Percentiles rank a stretch among this genome's conserved stretches.
phyloP scores from a whole-genome alignment of 202 grass and related monocot species.

The Schoenoplectus tabernaemontani region DNA sequence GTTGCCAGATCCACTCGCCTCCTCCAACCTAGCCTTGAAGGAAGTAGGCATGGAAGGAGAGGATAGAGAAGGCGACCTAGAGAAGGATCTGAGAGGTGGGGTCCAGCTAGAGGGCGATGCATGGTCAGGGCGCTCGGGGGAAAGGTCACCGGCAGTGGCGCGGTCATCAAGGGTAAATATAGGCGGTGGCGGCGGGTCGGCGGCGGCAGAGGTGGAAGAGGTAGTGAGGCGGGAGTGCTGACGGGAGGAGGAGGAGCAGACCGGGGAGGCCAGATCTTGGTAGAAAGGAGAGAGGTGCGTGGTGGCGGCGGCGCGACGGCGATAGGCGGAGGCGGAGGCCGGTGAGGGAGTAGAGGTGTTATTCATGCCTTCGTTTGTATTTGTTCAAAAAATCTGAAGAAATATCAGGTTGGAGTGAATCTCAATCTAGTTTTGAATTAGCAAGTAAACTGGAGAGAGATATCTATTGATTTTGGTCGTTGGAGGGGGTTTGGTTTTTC shows the following conservation, averaged over 20 bases:
- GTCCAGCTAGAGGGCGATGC: constrained; percentile 33
- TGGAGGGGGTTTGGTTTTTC: neutral
- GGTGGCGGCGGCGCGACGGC: neutral
- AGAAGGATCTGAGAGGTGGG: constrained; percentile 36
- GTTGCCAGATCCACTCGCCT: constrained; percentile 12
- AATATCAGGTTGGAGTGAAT: no score
- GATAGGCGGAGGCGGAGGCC: constrained; percentile 17
- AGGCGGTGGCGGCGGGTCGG: constrained; percentile 32
- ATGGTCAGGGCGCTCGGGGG: constrained; percentile 32
- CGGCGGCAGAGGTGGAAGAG: neutral
- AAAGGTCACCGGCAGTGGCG: constrained; percentile 42
- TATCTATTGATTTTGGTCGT: no score
- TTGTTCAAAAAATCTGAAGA: neutral
- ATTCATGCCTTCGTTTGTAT: neutral
- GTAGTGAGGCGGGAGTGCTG: constrained; percentile 36
- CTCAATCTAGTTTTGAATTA: no score
- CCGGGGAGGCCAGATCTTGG: constrained; percentile 66
- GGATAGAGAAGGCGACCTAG: constrained; percentile 40
- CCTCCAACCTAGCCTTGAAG: constrained; percentile 22
- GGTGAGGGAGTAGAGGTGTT: neutral
- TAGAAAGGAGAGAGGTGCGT: constrained; percentile 64
- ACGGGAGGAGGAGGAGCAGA: constrained; percentile 49
- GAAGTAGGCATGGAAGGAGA: constrained; percentile 18
- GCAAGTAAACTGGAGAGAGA: no score
- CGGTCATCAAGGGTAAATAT: constrained; percentile 78